phyloP scores from a whole-genome alignment of 2,329 filamentous ascomycete species.

The Talaromyces amestolkiae region DNA sequence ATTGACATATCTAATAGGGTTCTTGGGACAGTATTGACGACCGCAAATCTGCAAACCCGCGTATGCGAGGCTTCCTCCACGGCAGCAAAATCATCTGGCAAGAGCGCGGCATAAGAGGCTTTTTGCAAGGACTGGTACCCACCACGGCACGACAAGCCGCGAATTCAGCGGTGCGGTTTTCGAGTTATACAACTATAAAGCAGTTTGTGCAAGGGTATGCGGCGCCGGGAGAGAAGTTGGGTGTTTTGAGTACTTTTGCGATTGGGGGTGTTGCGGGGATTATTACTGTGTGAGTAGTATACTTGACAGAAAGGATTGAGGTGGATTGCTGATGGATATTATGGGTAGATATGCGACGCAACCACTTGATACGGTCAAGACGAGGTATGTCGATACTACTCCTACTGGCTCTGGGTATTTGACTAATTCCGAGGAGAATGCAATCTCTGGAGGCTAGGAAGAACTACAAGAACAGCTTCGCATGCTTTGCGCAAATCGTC shows the following conservation, averaged over 20 bases:
- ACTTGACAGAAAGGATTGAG: neutral
- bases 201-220: constrained; percentile 91
- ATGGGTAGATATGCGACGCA: constrained; percentile 54
- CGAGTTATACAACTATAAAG: constrained; percentile 83
- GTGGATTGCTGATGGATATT: neutral
- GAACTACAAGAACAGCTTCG: constrained; percentile 82
- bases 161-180: constrained; percentile 89
- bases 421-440: constrained; percentile 59
- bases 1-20: neutral
- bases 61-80: constrained; percentile 88
- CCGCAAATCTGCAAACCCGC: constrained; percentile 77
- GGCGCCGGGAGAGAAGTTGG: constrained; percentile 90
- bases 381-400: constrained; percentile 47
- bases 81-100: constrained; percentile 81
- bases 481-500: constrained; percentile 79
- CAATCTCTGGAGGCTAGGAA: constrained; percentile 84
- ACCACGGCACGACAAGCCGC: constrained; percentile 93
- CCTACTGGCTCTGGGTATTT: constrained; percentile 9
- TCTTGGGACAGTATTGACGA: constrained; percentile 73
- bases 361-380: constrained; percentile 91
- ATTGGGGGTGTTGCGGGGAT: constrained; percentile 85
- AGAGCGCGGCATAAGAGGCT: constrained; percentile 83
- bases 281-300: constrained; percentile 73
- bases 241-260: constrained; percentile 80
- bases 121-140: constrained; percentile 95